These are phyloP conservation scores for Dentipellis fragilis DNA, from an alignment of 768 basidiomycete species.

Conservation along the genomic window DNA sequence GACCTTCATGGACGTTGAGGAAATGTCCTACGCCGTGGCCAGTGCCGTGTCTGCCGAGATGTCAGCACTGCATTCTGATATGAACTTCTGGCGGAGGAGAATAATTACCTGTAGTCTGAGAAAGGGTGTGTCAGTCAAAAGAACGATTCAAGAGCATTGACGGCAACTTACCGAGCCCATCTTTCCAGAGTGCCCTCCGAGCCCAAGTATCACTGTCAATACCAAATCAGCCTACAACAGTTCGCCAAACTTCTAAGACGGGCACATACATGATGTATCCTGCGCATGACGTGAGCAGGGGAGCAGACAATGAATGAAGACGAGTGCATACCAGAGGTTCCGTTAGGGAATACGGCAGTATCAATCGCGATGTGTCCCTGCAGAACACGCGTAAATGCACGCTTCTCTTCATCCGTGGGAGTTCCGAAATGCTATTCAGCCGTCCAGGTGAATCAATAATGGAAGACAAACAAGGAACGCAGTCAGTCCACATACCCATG, in stretches of 20 bases:
- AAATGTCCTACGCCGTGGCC: conserved; percentile 94
- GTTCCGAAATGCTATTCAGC: conserved; percentile 70
- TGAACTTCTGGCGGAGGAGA: not conserved
- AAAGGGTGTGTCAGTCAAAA: not conserved
- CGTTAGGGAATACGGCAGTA: conserved; percentile 69
- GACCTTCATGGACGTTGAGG: conserved; percentile 87
- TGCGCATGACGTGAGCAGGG: conserved; percentile 13
- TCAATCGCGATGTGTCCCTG: conserved; percentile 92
- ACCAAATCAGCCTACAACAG: not conserved
- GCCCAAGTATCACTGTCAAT: conserved; percentile 67
- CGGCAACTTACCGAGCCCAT: conserved; percentile 60
- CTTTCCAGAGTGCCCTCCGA: conserved; percentile 70
- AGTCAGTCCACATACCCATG: conserved; percentile 44
- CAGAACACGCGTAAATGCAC: conserved; percentile 84
- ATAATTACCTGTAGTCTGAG: not conserved
- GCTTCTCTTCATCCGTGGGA: conserved; percentile 72
- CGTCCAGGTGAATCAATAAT: too few species aligned
- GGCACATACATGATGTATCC: conserved; percentile 45
- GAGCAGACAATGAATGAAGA: not conserved
- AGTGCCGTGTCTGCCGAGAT: conserved; percentile 62
- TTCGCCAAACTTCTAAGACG: not conserved
- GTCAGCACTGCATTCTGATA: conserved; percentile 30
- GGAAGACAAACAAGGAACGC: too few species aligned
- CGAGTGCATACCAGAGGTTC: conserved; percentile 52
- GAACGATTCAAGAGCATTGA: not conserved